These are phyloP conservation scores for Closterium sp. DNA, from an alignment of 139 green algal genomes.

Conservation along the genomic window DNA sequence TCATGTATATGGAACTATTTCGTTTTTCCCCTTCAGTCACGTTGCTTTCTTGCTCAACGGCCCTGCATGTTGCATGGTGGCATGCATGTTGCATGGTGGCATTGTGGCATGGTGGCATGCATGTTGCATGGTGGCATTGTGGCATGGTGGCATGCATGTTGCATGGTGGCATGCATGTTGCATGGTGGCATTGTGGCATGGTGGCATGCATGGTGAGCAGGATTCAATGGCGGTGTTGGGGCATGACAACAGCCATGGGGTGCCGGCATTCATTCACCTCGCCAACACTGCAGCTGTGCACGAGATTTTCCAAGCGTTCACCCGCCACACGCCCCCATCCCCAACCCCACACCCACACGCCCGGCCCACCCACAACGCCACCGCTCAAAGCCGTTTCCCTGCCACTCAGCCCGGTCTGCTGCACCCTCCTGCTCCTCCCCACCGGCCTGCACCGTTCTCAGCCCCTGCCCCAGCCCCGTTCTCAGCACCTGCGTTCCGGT, in stretches of 20 bases:
- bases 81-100: no score
- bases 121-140: no score
- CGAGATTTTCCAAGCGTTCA: not conserved
- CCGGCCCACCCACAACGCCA: no score
- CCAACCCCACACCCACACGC: not conserved
- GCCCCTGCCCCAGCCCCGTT: not conserved
- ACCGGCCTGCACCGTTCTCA: not conserved
- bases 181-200: no score
- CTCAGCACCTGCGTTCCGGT: not conserved
- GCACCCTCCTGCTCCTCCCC: not conserved
- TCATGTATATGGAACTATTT: no score
- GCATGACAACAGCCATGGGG: not conserved
- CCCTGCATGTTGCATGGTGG: no score
- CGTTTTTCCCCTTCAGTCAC: no score
- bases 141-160: not conserved
- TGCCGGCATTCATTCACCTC: not conserved
- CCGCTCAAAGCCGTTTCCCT: not conserved
- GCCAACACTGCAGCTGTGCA: not conserved
- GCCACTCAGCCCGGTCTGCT: no score
- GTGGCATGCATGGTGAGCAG: not conserved
- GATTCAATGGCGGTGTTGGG: not conserved
- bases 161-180: not conserved
- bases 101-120: no score
- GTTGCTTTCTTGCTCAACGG: no score
- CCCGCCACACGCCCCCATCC: not conserved